Conservation (phyloP, 345 rosid species). For the Zanthoxylum bungeanum region DNA sequence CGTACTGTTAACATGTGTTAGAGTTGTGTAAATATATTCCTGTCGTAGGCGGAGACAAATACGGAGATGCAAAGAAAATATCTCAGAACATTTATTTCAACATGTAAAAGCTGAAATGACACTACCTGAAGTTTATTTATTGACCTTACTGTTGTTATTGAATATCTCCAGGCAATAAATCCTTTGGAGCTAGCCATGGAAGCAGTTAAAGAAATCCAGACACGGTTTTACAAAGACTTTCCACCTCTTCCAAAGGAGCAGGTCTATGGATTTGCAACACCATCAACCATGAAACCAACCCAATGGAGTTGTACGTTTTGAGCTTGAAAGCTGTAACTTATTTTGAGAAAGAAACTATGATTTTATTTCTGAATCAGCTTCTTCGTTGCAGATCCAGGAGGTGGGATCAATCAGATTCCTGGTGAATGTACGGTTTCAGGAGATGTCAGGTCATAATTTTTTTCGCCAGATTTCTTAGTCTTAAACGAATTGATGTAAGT, state of each 20-base stretch:
- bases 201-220: conserved; percentile 74
- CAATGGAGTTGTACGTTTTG: conserved; percentile 83
- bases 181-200: conserved; percentile 91
- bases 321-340: conserved; percentile 5
- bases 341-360: conserved; percentile 7
- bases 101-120: not conserved
- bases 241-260: conserved; percentile 81
- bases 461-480: conserved; percentile 4
- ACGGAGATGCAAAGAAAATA: not conserved
- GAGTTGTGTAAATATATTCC: not conserved
- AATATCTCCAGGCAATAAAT: conserved; percentile 76
- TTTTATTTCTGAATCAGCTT: conserved; percentile 22
- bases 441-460: conserved; percentile 74
- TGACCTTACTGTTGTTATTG: not conserved
- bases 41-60: not conserved
- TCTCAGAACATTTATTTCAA: not conserved
- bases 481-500: not conserved
- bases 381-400: conserved; percentile 74
- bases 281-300: conserved; percentile 99
- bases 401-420: conserved; percentile 98
- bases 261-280: conserved; percentile 86
- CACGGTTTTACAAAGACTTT: conserved; percentile 79
- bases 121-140: not conserved
- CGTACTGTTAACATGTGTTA: not conserved
- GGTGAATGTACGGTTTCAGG: conserved; percentile 80